Conservation (phyloP, 306 rosid species). For the Gynostemma pentaphyllum region DNA sequence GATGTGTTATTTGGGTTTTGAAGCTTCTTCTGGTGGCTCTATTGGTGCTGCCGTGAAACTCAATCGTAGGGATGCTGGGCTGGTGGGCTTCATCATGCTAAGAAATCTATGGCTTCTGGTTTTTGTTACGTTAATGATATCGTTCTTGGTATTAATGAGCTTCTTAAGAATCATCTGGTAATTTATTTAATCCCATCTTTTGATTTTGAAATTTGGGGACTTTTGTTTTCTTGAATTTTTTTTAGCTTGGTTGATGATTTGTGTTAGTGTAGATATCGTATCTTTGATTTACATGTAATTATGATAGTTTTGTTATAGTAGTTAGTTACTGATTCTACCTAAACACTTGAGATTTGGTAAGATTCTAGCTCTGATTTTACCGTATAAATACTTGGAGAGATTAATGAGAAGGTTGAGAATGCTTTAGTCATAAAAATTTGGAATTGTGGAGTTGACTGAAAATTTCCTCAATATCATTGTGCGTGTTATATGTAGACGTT, state of each 20-base stretch:
- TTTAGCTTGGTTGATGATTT: no score
- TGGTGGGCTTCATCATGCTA: slow-evolving; percentile 2
- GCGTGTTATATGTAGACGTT: slow-evolving; percentile 64
- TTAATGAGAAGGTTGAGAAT: no score
- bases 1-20: not conserved
- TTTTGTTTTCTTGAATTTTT: not conserved
- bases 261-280: no score
- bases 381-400: no score
- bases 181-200: not conserved
- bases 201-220: not conserved
- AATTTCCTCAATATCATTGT: slow-evolving; percentile 5
- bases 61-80: slow-evolving; percentile 3
- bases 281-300: no score
- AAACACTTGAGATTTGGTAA: no score
- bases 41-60: slow-evolving; percentile 4
- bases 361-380: no score
- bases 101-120: slow-evolving; percentile 62
- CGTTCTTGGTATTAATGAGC: slow-evolving; percentile 77
- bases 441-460: no score
- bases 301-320: no score
- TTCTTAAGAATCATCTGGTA: slow-evolving; percentile 78
- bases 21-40: not conserved
- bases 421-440: no score
- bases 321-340: no score
- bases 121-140: slow-evolving; percentile 82